Base-by-base conservation (phyloP, 257 asterid species). In the Solanum commersonii region DNA sequence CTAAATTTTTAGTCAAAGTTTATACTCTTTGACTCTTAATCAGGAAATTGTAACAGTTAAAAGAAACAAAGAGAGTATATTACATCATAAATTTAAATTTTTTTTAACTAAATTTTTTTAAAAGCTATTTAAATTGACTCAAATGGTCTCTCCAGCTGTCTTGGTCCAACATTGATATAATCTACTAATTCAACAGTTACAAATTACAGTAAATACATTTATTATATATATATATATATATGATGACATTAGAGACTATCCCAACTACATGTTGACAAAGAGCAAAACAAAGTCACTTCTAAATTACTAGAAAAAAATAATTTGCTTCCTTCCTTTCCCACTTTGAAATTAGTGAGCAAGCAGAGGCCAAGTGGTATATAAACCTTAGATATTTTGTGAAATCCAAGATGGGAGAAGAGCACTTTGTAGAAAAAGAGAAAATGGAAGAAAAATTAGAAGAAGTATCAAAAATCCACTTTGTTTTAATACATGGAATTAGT, bases 401-500 rank as follows among this genome's bases (percentile, higher is more conserved):
- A 46, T 46, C 40, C 18, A 49, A 85, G 82, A 85, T 85, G 87
- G 87, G 82, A 67, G 87, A 85, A 38, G 87, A 85, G 63, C 8
- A 79, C 27, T 79, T 85, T 27, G 25, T 27, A 46, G 87, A 85
- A 85, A 40, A n/a, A 42, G 40, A 63, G 44, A 85, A 65, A 59
- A 85, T 67, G 78, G 18, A 40, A 27, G 82, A 85, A 27, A 71
- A 67, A 16, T 8, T 25, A 56, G 78, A 84, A 4, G 78, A 63
- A 10, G 9, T 15, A 37, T 79, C 88, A 44, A 20, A 29, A 87
- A 29, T 18, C 10, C 96, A 95, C 94, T 95, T 95, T 56, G 98
- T 95, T 38, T 88, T 95, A 88, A 74, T 95, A 27, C 98, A 95
- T 52, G 98, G 98, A 82, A 71, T 93, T 1, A 37, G 93, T 8